These are phyloP conservation scores for Dunaliella primolecta DNA, from an alignment of 139 green algal genomes.

Conservation along the genomic window DNA sequence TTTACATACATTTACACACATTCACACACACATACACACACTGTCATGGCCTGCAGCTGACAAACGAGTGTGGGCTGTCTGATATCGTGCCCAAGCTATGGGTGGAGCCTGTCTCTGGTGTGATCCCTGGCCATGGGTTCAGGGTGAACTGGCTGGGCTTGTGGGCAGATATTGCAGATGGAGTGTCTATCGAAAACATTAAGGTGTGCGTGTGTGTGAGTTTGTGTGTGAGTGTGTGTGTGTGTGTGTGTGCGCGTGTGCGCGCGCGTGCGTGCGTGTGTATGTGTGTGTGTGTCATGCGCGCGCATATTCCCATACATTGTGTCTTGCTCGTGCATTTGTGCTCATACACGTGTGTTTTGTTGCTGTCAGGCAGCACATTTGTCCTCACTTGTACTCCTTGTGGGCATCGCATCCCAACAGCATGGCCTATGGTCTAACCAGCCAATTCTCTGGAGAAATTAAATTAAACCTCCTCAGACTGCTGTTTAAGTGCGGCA, in stretches of 20 bases:
- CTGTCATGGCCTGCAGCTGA: conserved; percentile 15
- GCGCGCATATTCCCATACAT: too few relatives aligned
- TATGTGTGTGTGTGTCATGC: too few relatives aligned
- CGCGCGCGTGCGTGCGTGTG: conserved; percentile 3
- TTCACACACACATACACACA: neutral
- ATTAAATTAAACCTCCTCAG: too few relatives aligned
- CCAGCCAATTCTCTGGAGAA: too few relatives aligned
- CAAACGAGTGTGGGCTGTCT: conserved; percentile 27
- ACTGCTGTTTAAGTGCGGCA: too few relatives aligned
- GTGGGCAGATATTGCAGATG: conserved; percentile 47
- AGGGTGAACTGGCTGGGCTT: conserved; percentile 49
- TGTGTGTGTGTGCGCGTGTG: neutral
- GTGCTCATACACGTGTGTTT: too few relatives aligned
- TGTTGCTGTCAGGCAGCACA: too few relatives aligned
- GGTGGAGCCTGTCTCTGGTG: conserved; percentile 35
- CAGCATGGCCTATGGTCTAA: too few relatives aligned
- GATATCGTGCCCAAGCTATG: conserved; percentile 40
- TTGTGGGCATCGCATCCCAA: too few relatives aligned
- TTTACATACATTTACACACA: neutral
- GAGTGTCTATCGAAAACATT: conserved; percentile 33
- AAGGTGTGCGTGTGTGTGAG: conserved; percentile 18
- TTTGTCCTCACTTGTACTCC: too few relatives aligned
- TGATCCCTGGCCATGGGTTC: conserved; percentile 41
- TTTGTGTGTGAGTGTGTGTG: too few relatives aligned
- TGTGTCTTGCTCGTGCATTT: too few relatives aligned